A percentile compares a stretch with the other conserved stretches of the same genome.
Conservation (phyloP, 768 basidiomycete species). For the Chalciporus pseudorubinellus region DNA sequence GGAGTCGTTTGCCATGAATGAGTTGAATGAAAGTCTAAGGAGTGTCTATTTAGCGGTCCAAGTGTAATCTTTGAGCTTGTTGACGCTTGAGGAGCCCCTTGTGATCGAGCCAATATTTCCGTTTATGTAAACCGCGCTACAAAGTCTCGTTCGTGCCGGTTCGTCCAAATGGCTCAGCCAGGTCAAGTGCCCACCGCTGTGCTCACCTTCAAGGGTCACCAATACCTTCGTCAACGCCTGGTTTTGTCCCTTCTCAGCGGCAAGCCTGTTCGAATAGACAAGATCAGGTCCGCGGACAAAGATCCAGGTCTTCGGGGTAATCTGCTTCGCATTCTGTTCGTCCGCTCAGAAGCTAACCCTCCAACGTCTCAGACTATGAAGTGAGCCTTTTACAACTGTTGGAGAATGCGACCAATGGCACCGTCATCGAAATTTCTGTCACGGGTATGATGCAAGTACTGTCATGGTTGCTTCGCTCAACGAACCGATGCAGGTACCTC, state of each 20-base stretch:
- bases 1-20: conserved; percentile 24
- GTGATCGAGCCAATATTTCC: neutral
- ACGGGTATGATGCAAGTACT: conserved; percentile 59
- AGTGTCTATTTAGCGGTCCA: too few relatives aligned
- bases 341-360: neutral
- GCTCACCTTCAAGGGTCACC: conserved; percentile 74
- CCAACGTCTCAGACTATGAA: conserved; percentile 70
- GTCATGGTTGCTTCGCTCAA: neutral
- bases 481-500: conserved; percentile 67
- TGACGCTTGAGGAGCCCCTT: too few relatives aligned
- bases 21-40: conserved; percentile 9
- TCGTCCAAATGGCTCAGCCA: conserved; percentile 37
- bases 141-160: neutral
- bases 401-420: conserved; percentile 92
- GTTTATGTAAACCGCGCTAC: conserved; percentile 26
- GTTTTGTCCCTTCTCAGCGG: conserved; percentile 90
- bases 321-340: neutral
- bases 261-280: conserved; percentile 77
- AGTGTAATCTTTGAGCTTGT: too few relatives aligned
- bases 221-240: conserved; percentile 78
- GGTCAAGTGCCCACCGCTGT: conserved; percentile 51
- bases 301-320: conserved; percentile 89
- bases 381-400: conserved; percentile 83
- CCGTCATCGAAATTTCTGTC: conserved; percentile 91
- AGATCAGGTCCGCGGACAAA: conserved; percentile 88